Evolutionary conservation across 2,329 filamentous ascomycete species (phyloP).

Genomic region (Venturia nashicola): DNA sequence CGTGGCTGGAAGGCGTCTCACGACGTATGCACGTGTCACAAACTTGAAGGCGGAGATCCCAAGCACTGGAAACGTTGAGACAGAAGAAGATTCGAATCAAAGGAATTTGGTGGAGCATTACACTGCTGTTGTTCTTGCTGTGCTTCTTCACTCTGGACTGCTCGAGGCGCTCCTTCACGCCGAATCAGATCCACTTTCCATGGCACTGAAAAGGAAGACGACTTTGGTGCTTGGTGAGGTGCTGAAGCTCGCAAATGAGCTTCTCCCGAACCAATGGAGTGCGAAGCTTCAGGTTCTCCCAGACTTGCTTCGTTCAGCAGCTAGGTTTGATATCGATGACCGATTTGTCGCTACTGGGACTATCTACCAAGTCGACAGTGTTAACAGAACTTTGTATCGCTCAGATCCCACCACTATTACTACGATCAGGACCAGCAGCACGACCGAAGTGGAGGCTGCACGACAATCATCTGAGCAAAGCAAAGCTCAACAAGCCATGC

Average conservation of each 20-base stretch:
- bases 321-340: slow-evolving; percentile 56
- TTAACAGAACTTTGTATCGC: slow-evolving; percentile 82
- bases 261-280: slow-evolving; percentile 73
- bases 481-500: slow-evolving; percentile 45
- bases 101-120: slow-evolving; percentile 85
- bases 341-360: slow-evolving; percentile 77
- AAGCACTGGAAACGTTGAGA: slow-evolving; percentile 39
- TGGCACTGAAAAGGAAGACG: slow-evolving; percentile 70
- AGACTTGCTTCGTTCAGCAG: slow-evolving; percentile 66
- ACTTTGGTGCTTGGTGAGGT: slow-evolving; percentile 86
- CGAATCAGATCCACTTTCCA: slow-evolving; percentile 55
- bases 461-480: slow-evolving; percentile 29
- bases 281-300: slow-evolving; percentile 78
- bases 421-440: slow-evolving; percentile 19
- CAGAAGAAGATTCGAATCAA: slow-evolving; percentile 51
- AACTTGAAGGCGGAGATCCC: slow-evolving; percentile 54
- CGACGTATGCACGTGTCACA: slow-evolving; percentile 90
- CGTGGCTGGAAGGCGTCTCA: slow-evolving; percentile 79
- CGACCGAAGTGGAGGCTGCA: slow-evolving; percentile 15
- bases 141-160: slow-evolving; percentile 73
- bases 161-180: slow-evolving; percentile 41
- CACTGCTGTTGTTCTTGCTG: slow-evolving; percentile 73
- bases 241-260: slow-evolving; percentile 73
- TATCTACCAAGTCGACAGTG: slow-evolving; percentile 95
- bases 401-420: slow-evolving; percentile 41